Base-by-base conservation (phyloP, 2,329 filamentous ascomycete genomes). In the Esteya vermicola region DNA sequence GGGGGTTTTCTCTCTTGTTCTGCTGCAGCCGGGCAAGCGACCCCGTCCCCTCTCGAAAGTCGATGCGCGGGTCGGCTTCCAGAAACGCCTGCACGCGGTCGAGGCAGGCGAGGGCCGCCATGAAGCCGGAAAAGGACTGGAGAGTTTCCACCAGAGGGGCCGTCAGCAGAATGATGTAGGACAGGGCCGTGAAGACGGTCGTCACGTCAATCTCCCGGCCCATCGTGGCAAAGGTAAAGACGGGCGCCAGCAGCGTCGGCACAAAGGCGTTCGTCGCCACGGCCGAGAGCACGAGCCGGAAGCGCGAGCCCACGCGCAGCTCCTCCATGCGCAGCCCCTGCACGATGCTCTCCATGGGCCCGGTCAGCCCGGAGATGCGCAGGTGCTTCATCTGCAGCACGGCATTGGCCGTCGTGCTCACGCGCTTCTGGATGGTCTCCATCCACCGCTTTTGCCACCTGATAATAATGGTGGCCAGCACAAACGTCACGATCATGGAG, bases 321-420 rank as follows among this genome's bases (percentile, higher is more conserved):
- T 64, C 61, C 4, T 54, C 45, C 2, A 55, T 39, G 6, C 62
- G 54, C 19, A 61, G 42, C 1, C 41, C 43, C 39, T 63, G 57
- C 4, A 64, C 50, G 3, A 54, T 45, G 3, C 46, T 41, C 18
- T 50, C 48, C 2, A 62, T 43, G 5, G 52, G 43, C 14, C 37
- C 48, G 6, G 56, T 41, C 10, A 65, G 49, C 2, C 60, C 61
- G 2, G 55, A 54, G 34, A 64, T 58, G 40, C 59, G 61, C 16
- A 64, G 46, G 27, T 51, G 47, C 44, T 62, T 64, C 52, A 64
- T 61, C 36, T 51, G 52, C 3, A 50, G 48, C 20, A 63, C 52
- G 19, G 46, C 33, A 22, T 38, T 47, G 22, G 49, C 41, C 46
- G 36, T 59, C 56, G 32, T 45, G 20, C 48, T 50, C 8, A 53